Base-by-base conservation (phyloP, 495 filamentous ascomycete species). In the Trichoderma asperelloides region DNA sequence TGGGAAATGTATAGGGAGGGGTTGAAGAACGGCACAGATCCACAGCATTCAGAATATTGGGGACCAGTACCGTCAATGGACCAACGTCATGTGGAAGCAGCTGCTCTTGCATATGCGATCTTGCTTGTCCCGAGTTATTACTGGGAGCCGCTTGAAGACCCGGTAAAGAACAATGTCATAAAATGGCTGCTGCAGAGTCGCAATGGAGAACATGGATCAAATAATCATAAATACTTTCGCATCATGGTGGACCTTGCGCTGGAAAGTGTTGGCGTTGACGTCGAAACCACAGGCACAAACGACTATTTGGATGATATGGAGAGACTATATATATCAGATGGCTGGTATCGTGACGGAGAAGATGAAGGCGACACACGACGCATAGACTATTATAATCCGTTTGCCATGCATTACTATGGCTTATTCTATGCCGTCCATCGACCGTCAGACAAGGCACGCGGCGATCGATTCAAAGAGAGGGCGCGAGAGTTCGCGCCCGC, bases 221-320 rank as follows among this genome's bases (percentile, higher is more conserved):
- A 55, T 55, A 55, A 55, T 9, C 49, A 55, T 11, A 55, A 55
- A 55, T 55, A 55, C 9, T 55, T 55, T n/a, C 18, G 49, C 16
- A 55, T 55, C 16, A 55, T 55, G 49, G 49, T 55, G 8, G 49
- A 55, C 25, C 49, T 55, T 25, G 49, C 49, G 18, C 6, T 55
- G 49, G 49, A 55, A n/a, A 55, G 49, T 55, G 49, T 55, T n/a
- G 49, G 49, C 21, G 49, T 55, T 23, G n/a, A 55, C 25, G 49
- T 55, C n/a, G 49, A 55, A 0, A 55, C 3, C 49, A 7, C 49
- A 5, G 49, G 49, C 2, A 55, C 49, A 23, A 55, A 55, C 12
- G 21, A 55, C 6, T 55, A 55, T n/a, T 25, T 55, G 21, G 49
- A 55, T 9, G 49, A 55, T 55, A 55, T 55, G 49, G 49, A 55